Percentiles rank a stretch among this genome's conserved stretches.
Conservation (phyloP, 1,139 yeast species). For the Pichia sp. region DNA sequence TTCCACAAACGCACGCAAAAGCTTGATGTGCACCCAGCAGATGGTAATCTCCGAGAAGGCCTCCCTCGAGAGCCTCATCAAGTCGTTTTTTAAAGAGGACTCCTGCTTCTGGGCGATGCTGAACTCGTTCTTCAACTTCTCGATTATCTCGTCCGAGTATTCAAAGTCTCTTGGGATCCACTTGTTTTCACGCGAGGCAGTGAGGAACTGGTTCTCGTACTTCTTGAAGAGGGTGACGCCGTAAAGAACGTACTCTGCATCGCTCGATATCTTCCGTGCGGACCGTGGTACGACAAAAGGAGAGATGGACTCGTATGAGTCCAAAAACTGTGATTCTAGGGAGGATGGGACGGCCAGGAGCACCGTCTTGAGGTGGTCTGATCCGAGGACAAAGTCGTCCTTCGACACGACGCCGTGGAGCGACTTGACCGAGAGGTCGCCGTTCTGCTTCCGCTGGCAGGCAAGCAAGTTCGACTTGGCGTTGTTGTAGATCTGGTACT, state of each 20-base stretch:
- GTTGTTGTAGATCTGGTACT: slow-evolving; percentile 65
- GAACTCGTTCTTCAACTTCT: slow-evolving; percentile 65
- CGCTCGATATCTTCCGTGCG: slow-evolving; percentile 65
- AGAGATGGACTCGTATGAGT: slow-evolving; percentile 68
- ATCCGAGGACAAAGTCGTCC: slow-evolving; percentile 75
- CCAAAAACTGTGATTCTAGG: slow-evolving; percentile 54
- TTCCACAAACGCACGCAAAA: slow-evolving; percentile 52
- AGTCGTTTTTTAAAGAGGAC: slow-evolving; percentile 68
- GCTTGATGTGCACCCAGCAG: slow-evolving; percentile 85
- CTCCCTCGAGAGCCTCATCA: slow-evolving; percentile 75
- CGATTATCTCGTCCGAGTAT: slow-evolving; percentile 74
- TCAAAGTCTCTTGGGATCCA: slow-evolving; percentile 93
- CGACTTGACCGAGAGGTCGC: slow-evolving; percentile 87
- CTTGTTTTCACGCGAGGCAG: slow-evolving; percentile 74
- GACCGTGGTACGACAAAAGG: slow-evolving; percentile 89
- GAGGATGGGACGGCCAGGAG: slow-evolving; percentile 82
- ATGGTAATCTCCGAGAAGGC: slow-evolving; percentile 82
- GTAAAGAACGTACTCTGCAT: slow-evolving; percentile 68
- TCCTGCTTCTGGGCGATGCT: slow-evolving; percentile 61
- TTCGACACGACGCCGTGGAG: slow-evolving; percentile 85
- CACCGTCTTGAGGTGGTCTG: slow-evolving; percentile 81
- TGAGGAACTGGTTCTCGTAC: slow-evolving; percentile 62
- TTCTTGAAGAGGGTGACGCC: slow-evolving; percentile 84
- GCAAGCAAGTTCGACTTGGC: slow-evolving; percentile 83
- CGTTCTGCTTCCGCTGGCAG: slow-evolving; percentile 88